phyloP scores from a whole-genome alignment of 163 green algal species.

The Smithsoniella earleae region DNA sequence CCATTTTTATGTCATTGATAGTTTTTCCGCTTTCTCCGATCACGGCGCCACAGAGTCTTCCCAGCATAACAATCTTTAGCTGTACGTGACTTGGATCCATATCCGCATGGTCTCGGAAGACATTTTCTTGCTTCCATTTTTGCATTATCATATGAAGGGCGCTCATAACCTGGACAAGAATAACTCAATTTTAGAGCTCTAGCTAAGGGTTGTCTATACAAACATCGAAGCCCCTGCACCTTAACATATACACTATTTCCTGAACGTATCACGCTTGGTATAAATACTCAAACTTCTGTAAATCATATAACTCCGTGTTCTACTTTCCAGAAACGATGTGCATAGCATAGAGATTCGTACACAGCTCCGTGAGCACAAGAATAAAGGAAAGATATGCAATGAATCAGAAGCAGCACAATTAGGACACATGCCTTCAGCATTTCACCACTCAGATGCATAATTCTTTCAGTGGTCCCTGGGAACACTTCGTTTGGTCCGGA shows the following conservation, averaged over 20 bases:
- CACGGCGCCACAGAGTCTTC: conserved; percentile 9
- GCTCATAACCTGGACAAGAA: conserved; percentile 28
- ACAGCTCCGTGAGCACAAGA: no score
- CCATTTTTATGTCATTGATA: conserved; percentile 30
- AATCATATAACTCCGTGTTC: no score
- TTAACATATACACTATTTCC: no score
- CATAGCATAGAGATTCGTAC: no score
- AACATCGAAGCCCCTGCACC: no score
- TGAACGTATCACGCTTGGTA: no score
- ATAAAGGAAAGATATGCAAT: no score
- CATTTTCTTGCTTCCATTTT: conserved; percentile 31
- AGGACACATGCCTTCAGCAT: conserved; percentile 27
- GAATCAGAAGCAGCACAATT: no score
- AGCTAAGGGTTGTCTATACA: no score
- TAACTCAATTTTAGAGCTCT: no score
- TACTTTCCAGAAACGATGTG: no score
- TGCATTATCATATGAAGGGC: conserved; percentile 29
- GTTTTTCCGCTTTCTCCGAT: conserved; percentile 30
- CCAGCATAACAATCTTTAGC: conserved; percentile 19
- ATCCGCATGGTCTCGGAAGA: conserved; percentile 27
- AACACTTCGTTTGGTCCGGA: conserved; percentile 26
- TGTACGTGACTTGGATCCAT: conserved; percentile 25
- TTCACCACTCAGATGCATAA: conserved; percentile 29
- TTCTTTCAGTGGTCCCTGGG: conserved; percentile 20
- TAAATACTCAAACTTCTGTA: no score